Conservation (phyloP, 2,329 filamentous ascomycete species). For the Monosporascus sp. region DNA sequence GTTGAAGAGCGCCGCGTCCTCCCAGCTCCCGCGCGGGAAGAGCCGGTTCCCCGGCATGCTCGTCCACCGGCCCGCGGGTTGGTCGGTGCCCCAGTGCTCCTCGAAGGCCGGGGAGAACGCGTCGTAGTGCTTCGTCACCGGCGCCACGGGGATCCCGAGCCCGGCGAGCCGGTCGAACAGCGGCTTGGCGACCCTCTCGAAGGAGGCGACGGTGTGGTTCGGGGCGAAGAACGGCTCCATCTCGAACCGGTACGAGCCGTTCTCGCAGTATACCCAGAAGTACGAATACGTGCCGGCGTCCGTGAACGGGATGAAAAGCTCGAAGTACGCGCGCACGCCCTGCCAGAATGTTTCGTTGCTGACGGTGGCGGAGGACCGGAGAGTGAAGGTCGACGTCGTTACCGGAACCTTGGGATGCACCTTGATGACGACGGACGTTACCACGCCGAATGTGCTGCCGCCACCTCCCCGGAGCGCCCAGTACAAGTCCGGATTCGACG, state of each 20-base stretch:
- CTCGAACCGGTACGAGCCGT: conserved; percentile 1
- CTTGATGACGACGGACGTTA: conserved; percentile 17
- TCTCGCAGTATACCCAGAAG: conserved; percentile 5
- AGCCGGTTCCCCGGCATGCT: conserved; percentile 28
- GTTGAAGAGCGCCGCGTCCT: conserved; percentile 23
- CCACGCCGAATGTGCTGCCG: conserved; percentile 43
- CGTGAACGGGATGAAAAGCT: conserved; percentile 16
- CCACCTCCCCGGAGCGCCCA: conserved; percentile 49
- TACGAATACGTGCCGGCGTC: conserved; percentile 21
- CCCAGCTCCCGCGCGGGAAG: conserved; percentile 29
- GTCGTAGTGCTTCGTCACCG: conserved; percentile 22
- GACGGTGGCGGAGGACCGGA: conserved; percentile 10
- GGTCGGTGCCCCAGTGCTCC: conserved; percentile 22
- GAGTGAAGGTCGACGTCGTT: conserved; percentile 3
- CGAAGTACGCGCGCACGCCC: conserved; percentile 11
- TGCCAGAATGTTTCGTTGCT: conserved; percentile 15
- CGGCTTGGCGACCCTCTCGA: conserved; percentile 14
- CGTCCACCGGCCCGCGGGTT: conserved; percentile 17
- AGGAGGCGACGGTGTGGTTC: conserved; percentile 5
- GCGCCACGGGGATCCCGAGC: conserved; percentile 12
- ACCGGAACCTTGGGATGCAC: conserved; percentile 8
- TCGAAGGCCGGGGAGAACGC: conserved; percentile 28
- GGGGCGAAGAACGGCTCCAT: conserved; percentile 17
- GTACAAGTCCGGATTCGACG: conserved; percentile 41
- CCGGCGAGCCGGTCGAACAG: conserved; percentile 16